Conservation (phyloP, 202 grass and related monocot species). For the Schoenoplectus tabernaemontani region DNA sequence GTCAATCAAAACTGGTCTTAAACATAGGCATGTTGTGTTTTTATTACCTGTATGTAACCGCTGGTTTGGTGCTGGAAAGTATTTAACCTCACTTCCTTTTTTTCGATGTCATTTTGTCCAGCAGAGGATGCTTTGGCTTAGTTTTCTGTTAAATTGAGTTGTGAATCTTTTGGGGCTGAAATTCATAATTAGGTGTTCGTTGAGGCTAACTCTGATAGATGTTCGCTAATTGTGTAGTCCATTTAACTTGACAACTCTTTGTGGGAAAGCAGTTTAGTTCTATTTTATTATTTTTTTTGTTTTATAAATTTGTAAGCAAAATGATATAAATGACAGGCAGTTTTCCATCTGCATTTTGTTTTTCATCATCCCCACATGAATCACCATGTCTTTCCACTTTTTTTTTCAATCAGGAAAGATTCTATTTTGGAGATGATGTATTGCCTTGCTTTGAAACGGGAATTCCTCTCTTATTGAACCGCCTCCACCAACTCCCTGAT, state of each 20-base stretch:
- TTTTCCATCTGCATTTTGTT: neutral
- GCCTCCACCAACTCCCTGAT: constrained; percentile 75
- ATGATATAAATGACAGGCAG: neutral
- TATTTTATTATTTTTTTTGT: neutral
- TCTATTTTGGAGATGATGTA: constrained; percentile 86
- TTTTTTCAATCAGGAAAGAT: constrained; percentile 36
- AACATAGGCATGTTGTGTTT: neutral
- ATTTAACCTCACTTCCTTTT: neutral
- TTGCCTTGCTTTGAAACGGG: constrained; percentile 94
- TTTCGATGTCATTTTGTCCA: neutral
- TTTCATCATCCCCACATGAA: neutral
- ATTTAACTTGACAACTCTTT: neutral
- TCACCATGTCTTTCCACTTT: neutral
- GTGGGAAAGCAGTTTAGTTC: neutral
- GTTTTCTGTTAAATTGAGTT: neutral
- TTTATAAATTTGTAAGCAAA: neutral
- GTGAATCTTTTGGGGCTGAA: neutral
- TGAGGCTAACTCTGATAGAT: neutral
- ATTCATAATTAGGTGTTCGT: neutral
- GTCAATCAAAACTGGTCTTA: neutral
- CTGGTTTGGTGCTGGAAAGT: neutral
- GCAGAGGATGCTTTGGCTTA: neutral
- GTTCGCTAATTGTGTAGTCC: neutral
- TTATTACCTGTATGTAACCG: neutral
- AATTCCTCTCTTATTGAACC: constrained; percentile 72